Base-by-base conservation (phyloP, 1,284 basidiomycete genomes). In the Cryptococcus deneoformans region DNA sequence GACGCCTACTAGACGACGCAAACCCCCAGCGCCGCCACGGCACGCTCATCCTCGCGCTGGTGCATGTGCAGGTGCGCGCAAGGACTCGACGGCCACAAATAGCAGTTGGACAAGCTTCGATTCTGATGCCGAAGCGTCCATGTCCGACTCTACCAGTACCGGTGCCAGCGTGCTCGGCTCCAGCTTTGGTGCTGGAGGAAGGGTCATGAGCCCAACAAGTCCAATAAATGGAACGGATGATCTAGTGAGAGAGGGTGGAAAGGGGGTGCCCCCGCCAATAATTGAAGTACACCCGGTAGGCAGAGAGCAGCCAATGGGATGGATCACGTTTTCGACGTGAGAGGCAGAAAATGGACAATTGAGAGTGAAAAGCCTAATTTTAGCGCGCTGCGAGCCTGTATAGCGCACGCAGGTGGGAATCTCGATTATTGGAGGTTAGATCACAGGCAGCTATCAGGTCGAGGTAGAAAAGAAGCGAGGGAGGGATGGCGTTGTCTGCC, bases 251-350 rank as follows among this genome's bases (percentile, higher is more conserved):
- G 56, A 61, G 39, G 72, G 68, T 1, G 67, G 59, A 8, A 63
- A 64, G 38, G 62, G 66, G 5, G 69, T 73, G 11, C 47, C 47
- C 1, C 62, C 71, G 24, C 68, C 72, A 3, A 69, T 73, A 40
- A 70, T 73, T 37, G 71, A 75, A 56, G 64, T 69, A 29, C 60
- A 67, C 49, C 59, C 64, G 16, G 61, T 52, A 20, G 52, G 56
- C 7, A 39, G 54, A 3, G 43, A 56, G 14, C 40, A 50, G 9
- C 60, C 63, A 5, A 51, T 43, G 14, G 67, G 63, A 9, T 74
- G 72, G 72, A 71, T 70, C 52, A 71, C 66, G 1, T 74, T 74
- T 24, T 36, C 45, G 20, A 20, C 55, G 6, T 57, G 46, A 47
- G 16, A 29, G 12, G 29, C 29, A 5, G 29, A 29, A 20, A 35